Evolutionary conservation across 2,329 filamentous ascomycete genomes (phyloP), one percentile per base, ranked within the genome.

Genomic region (Daldinia sp.): DNA sequence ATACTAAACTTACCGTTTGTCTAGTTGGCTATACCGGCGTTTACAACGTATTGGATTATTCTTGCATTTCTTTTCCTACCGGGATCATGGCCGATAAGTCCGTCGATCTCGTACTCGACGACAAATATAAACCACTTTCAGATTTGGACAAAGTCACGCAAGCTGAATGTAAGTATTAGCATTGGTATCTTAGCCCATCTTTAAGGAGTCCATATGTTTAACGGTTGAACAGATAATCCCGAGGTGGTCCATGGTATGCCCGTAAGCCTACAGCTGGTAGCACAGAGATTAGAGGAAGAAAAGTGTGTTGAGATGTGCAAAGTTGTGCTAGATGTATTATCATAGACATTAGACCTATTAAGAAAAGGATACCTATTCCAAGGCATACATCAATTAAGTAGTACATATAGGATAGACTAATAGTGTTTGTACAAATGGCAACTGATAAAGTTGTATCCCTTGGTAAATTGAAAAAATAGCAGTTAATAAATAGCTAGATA

Each of bases 11-110:
- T 54, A 54, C 30, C n/a, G 12, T 39, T 23, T 54, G 10, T 37
- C 18, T 54, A 85, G 84, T 86, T 56, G 83, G 79, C 2, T 86
- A 85, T 63, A 86, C 84, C 0, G 83, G 83, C 3, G 83, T 86
- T 0, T 86, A 77, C 72, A 86, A 86, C 53, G 78, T 86, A 0
- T 71, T 86, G 1, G 84, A 86, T 72, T 85, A 85, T 63, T 77
- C 83, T 0, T 80, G 79, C 59, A 77, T 86, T 0, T 85, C 84
- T 0, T 86, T 86, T 65, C 81, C 83, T 0, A 83, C 83, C 0
- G 82, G 82, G 0, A 10, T 84, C 12, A 69, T 30, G 0, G 84
- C 81, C 0, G 82, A 85, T 60, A 79, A 81, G 63, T 68, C 72
- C 1, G 55, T 82, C 6, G 84, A 86, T 54, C 59, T 70, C 13